Percentiles rank a stretch among this genome's conserved stretches.
These are phyloP conservation scores for Rauvolfia tetraphylla DNA, from an alignment of 257 asterid genomes.

Conservation along the genomic window DNA sequence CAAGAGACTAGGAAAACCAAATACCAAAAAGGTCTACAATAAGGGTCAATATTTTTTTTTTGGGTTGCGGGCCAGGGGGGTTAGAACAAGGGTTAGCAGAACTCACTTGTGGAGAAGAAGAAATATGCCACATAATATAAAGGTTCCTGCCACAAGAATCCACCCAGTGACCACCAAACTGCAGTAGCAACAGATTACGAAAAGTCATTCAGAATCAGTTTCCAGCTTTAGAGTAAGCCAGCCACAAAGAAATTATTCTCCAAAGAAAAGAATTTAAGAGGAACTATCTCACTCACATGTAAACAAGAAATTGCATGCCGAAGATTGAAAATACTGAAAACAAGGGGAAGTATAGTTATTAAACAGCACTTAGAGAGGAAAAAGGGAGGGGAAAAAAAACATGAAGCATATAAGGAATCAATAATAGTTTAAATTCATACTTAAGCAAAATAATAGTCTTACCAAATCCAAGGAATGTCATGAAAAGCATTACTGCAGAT, in stretches of 20 bases:
- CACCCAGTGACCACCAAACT: conserved; percentile 82
- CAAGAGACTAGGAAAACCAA: not conserved
- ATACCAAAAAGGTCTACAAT: not conserved
- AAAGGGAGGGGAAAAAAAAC: not conserved
- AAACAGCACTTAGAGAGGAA: conserved; percentile 6
- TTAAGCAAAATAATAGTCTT: conserved; percentile 14
- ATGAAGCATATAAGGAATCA: not conserved
- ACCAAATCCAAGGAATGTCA: conserved; percentile 91
- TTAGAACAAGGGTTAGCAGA: not conserved
- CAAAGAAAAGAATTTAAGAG: conserved; percentile 5
- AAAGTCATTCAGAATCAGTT: not conserved
- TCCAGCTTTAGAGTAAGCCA: not conserved
- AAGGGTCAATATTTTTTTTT: too few relatives aligned
- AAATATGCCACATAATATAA: conserved; percentile 77
- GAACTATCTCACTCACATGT: conserved; percentile 57
- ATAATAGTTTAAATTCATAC: not conserved
- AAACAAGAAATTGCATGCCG: conserved; percentile 76
- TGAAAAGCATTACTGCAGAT: conserved; percentile 78
- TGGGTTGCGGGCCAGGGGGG: too few relatives aligned
- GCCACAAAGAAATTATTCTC: not conserved
- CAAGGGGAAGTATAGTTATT: conserved; percentile 19
- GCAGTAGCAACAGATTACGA: conserved; percentile 35
- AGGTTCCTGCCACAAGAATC: conserved; percentile 86
- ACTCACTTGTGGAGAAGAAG: conserved; percentile 86
- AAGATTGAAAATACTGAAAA: conserved; percentile 75